A percentile compares a stretch with the other conserved stretches of the same genome.
Conservation (phyloP, 768 basidiomycete genomes). For the Lentinus brumalis region DNA sequence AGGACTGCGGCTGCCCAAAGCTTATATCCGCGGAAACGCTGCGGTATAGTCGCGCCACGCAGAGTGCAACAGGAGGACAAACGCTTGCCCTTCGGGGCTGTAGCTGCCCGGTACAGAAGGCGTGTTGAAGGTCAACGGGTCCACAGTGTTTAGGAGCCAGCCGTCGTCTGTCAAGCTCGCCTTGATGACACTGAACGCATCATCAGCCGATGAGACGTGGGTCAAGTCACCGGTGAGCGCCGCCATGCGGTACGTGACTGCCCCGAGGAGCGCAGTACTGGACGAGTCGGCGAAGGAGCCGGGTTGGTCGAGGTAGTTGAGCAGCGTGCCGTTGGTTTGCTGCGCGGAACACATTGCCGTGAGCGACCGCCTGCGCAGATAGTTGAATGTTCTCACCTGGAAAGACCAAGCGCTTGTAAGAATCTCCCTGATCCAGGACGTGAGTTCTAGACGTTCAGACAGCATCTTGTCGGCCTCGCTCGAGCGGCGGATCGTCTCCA, state of each 20-base stretch:
- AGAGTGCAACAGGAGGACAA: constrained; percentile 55
- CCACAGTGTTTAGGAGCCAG: constrained; percentile 48
- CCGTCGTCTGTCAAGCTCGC: constrained; percentile 41
- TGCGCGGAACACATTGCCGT: constrained; percentile 19
- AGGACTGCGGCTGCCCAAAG: not conserved
- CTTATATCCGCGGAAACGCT: not conserved
- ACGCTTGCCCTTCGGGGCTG: constrained; percentile 63
- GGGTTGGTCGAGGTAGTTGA: constrained; percentile 53
- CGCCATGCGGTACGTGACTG: constrained; percentile 57
- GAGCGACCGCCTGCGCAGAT: not conserved
- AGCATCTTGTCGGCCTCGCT: constrained; percentile 38
- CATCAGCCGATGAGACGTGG: constrained; percentile 43
- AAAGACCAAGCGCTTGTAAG: constrained; percentile 43
- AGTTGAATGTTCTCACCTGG: constrained; percentile 37
- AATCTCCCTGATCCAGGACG: constrained; percentile 58
- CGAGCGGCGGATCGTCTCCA: constrained; percentile 53
- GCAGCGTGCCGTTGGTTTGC: constrained; percentile 47
- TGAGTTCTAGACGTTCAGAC: constrained; percentile 46
- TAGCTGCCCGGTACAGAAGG: constrained; percentile 37
- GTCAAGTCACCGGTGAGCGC: constrained; percentile 39
- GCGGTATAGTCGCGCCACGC: constrained; percentile 36
- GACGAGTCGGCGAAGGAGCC: constrained; percentile 56
- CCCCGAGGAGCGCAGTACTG: constrained; percentile 58
- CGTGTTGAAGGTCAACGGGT: constrained; percentile 52
- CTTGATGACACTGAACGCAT: constrained; percentile 40